These are phyloP conservation scores for Pholiota adiposa DNA, from an alignment of 1,284 basidiomycete genomes.

Conservation along the genomic window DNA sequence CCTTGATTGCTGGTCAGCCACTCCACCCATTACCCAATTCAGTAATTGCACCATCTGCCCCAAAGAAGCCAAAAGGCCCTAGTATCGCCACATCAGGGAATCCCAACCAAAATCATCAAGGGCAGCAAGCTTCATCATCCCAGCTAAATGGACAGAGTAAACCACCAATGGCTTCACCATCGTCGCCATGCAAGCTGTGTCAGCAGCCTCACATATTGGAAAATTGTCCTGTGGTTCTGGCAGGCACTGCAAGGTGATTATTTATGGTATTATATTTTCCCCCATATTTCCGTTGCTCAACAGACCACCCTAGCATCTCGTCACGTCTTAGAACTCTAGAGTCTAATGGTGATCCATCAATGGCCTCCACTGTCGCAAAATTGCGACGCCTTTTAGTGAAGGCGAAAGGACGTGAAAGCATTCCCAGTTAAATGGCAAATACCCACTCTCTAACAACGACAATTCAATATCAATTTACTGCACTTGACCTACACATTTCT, in stretches of 20 bases:
- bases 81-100: neutral
- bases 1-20: constrained; percentile 65
- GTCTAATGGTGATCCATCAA: constrained; percentile 41
- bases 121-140: constrained; percentile 27
- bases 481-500: neutral
- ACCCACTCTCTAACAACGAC: neutral
- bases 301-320: constrained; percentile 36
- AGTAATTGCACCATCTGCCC: constrained; percentile 14
- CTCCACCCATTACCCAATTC: constrained; percentile 51
- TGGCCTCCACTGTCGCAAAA: constrained; percentile 39
- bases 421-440: neutral
- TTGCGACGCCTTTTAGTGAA: constrained; percentile 50
- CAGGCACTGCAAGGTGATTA: constrained; percentile 55
- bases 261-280: neutral
- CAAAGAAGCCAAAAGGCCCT: constrained; percentile 4
- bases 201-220: constrained; percentile 25
- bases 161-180: constrained; percentile 37
- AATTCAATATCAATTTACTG: neutral
- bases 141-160: constrained; percentile 23
- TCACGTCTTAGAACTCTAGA: constrained; percentile 54
- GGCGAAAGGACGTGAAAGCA: constrained; percentile 39
- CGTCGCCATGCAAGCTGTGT: constrained; percentile 11
- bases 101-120: neutral
- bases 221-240: constrained; percentile 53
- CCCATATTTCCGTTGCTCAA: constrained; percentile 4